Evolutionary conservation across 1,139 yeast genomes (phyloP), one percentile per base, ranked within the genome.

Genomic region (Suhomyces coccinellae): DNA sequence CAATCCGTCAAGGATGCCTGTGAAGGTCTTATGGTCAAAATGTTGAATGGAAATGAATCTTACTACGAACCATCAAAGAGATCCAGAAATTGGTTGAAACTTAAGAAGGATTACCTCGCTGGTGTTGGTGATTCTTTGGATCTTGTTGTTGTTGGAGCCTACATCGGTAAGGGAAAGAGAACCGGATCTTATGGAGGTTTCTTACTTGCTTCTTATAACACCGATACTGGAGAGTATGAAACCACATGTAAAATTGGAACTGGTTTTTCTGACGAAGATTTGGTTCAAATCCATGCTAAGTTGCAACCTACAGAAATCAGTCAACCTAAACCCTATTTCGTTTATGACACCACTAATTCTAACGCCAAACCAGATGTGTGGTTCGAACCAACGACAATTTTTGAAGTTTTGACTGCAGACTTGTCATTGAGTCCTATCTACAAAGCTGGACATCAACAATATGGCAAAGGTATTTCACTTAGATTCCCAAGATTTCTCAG

Each of bases 201-300:
- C 59, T 67, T 93, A 33, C 72, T 95, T 45, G 99, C 97, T 0
- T 84, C 95, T 33, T 91, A 89, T 62, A 91, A 93, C 59, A 82
- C 82, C 43, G 97, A 91, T 50, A 79, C 89, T 0, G 98, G 95
- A 17, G 97, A 90, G 56, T 89, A 81, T 59, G 99, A 93, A 62
- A 87, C 97, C 0, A 86, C 96, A 36, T 93, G 99, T 69, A 93
- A 95, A 63, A 91, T 95, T 45, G 99, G 99, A 36, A 95, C 99
- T 0, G 99, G 99, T 0, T 93, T 93, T 62, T 82, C 91, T 33
- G 99, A 93, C 53, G 97, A 87, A 51, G 79, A 83, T 58, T 73
- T 93, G 48, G 79, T 79, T 30, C 67, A 67, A 34, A 65, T 93
- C 33, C 76, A 85, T 58, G 77, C 76, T 31, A 73, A 73, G 45